These are phyloP conservation scores for Leptographium wingfieldii DNA, from an alignment of 2,329 filamentous ascomycete genomes.

Conservation along the genomic window DNA sequence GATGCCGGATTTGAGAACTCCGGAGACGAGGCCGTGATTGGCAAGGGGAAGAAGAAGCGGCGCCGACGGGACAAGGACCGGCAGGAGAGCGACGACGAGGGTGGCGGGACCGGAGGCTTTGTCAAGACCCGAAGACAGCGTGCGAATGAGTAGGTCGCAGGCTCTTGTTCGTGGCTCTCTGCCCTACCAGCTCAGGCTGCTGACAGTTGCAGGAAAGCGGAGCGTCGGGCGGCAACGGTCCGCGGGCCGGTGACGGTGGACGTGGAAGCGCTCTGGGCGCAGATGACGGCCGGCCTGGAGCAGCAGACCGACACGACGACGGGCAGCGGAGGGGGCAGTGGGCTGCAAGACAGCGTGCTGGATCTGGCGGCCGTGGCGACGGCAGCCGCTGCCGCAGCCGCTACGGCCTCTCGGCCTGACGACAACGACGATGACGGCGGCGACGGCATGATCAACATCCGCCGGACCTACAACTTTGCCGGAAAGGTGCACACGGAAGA, in stretches of 20 bases:
- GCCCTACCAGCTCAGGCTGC: neutral
- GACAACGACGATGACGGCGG: neutral
- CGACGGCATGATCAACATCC: constrained; percentile 45
- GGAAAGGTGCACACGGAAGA: constrained; percentile 61
- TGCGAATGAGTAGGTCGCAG: constrained; percentile 41
- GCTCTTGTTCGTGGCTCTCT: neutral
- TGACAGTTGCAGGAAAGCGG: constrained; percentile 34
- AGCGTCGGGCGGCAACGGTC: constrained; percentile 37
- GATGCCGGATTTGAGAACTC: constrained; percentile 51
- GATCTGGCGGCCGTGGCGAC: constrained; percentile 12
- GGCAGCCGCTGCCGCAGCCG: neutral
- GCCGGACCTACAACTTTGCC: constrained; percentile 62
- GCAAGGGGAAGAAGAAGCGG: constrained; percentile 39
- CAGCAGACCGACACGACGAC: neutral
- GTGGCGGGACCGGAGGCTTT: constrained; percentile 46
- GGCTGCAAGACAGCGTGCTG: neutral
- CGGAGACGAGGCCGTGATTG: constrained; percentile 59
- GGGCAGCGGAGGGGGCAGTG: neutral
- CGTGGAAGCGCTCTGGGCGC: constrained; percentile 57
- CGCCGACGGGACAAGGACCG: constrained; percentile 24
- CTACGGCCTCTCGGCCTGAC: neutral
- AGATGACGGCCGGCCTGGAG: constrained; percentile 34
- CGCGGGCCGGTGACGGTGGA: constrained; percentile 54
- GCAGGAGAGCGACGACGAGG: constrained; percentile 34
- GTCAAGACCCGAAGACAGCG: constrained; percentile 63